These are phyloP conservation scores for Medicago truncatula DNA, from an alignment of 306 rosid genomes.

Conservation along the genomic window MtrunA17r5.0-ANR NC_053049.1:11017001-11017500, in stretches of 20 bases:
- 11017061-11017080: slow-evolving; percentile 16
- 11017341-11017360: slow-evolving; percentile 39
- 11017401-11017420: neutral
- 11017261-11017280: slow-evolving; percentile 44
- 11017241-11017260: slow-evolving; percentile 47
- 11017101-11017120: slow-evolving; percentile 8
- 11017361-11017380: slow-evolving; percentile 31
- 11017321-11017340: neutral
- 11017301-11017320: neutral
- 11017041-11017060: neutral
- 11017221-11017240: neutral
- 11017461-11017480: neutral
- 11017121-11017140: slow-evolving; percentile 37
- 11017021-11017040: neutral
- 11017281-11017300: neutral
- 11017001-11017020: neutral
- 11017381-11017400: slow-evolving; percentile 41
- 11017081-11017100: slow-evolving; percentile 12
- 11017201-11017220: slow-evolving; percentile 41
- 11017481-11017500: slow-evolving; percentile 1
- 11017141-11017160: slow-evolving; percentile 14
- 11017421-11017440: neutral
- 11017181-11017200: neutral
- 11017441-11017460: neutral
- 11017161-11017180: slow-evolving; percentile 20